Percentiles rank a stretch among this genome's conserved stretches.
These are phyloP conservation scores for Aspergillus diversus DNA, from an alignment of 495 filamentous ascomycete genomes.

Conservation along the genomic window DNA sequence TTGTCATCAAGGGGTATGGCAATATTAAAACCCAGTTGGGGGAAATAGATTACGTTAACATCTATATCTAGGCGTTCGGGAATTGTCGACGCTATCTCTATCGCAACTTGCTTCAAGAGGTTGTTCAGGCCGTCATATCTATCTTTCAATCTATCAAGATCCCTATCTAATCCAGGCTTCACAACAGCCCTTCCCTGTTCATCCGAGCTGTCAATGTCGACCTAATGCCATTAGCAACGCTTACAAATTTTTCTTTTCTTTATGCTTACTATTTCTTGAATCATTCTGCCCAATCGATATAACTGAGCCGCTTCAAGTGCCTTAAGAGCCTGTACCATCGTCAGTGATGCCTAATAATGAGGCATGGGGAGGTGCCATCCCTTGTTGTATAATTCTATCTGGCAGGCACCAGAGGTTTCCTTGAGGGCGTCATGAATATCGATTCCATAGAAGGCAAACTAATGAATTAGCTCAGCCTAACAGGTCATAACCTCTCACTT, in stretches of 20 bases:
- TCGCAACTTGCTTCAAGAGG: slow-evolving; percentile 69
- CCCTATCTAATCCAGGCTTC: slow-evolving; percentile 68
- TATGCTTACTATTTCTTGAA: slow-evolving; percentile 61
- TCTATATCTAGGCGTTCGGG: slow-evolving; percentile 63
- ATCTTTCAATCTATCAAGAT: slow-evolving; percentile 77
- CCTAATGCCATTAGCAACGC: slow-evolving; percentile 39
- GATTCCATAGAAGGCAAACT: slow-evolving; percentile 70
- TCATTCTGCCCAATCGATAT: slow-evolving; percentile 66
- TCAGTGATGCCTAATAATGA: slow-evolving; percentile 15
- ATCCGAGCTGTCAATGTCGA: slow-evolving; percentile 82
- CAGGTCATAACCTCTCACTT: slow-evolving; percentile 19
- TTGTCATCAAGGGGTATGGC: slow-evolving; percentile 67
- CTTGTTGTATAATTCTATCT: slow-evolving; percentile 59
- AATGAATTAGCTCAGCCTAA: slow-evolving; percentile 27
- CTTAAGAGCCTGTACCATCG: slow-evolving; percentile 35
- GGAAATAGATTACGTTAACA: slow-evolving; percentile 84
- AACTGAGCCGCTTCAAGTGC: slow-evolving; percentile 57
- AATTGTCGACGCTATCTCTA: slow-evolving; percentile 60
- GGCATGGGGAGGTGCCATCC: slow-evolving; percentile 37
- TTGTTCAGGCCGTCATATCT: slow-evolving; percentile 76
- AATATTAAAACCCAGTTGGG: slow-evolving; percentile 88
- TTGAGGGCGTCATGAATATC: slow-evolving; percentile 67
- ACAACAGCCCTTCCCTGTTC: slow-evolving; percentile 77
- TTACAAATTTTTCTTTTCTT: background rate
- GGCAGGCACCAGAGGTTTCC: slow-evolving; percentile 61